Base-by-base conservation (phyloP, 2,329 filamentous ascomycete species). In the Cladosporium cucumerinum region DNA sequence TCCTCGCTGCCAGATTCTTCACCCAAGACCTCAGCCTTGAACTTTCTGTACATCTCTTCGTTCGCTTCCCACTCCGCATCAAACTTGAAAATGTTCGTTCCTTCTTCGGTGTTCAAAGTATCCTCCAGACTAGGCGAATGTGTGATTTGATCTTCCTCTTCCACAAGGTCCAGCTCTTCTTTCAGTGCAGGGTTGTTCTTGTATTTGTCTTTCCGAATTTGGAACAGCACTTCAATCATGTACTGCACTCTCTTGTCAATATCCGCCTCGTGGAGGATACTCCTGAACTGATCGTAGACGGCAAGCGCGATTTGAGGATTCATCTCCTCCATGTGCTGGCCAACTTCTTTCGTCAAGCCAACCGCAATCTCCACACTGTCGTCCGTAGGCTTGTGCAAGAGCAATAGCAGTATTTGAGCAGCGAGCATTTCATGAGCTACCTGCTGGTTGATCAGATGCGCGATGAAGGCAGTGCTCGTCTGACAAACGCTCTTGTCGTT, bases 221-320 rank as follows among this genome's bases (percentile, higher is more conserved):
- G 93, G 77, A 99, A 99, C 51, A 99, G 81, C 6, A 98, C 95
- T 77, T 99, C 95, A 65, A 99, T 94, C 91, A 97, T 97, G 79
- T 98, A 99, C 79, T 99, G 95, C n/a, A 94, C 93, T 69, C 95
- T 86, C 83, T 97, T 97, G 75, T 98, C 94, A 76, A 99, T 97
- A 74, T 95, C 93, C 52, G 93, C 93, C 78, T 99, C 95, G 80
- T 99, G 94, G 10, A 99, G 82, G 68, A 98, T 97, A 72, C 90
- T 94, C 71, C 95, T 84, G 82, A 99, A 96, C 77, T 97, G 93
- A 74, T 99, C 95, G 74, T 96, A 99, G 8, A 99, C 92, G 26
- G 90, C 91, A 69, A 94, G 86, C 32, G 93, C 89, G 72, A 98
- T 96, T 12, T 91, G 86, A 1, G 88, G 86, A 74, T 92, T 96